Evolutionary conservation across 192 early-diverging fungal genomes (phyloP), one percentile per base, ranked within the genome.

Genomic region (Irineochytrium annulatum): DNA sequence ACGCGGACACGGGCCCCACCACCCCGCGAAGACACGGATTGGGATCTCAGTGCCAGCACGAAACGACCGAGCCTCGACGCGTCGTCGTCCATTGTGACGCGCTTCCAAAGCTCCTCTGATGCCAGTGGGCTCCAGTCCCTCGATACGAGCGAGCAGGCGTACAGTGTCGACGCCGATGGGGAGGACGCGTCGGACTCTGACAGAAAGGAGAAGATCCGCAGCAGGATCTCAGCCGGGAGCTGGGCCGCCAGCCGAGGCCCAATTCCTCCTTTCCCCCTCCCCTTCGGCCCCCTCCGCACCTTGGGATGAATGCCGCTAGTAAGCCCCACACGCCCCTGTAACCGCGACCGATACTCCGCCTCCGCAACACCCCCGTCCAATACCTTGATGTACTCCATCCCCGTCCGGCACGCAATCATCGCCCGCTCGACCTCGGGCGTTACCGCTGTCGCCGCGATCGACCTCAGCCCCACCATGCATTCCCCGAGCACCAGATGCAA

Each of bases 61-160:
- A 49, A 49, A 6, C 46, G 46, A 22, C 46, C 24, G 13, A 49
- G 24, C 6, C 46, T 14, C 11, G 46, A 24, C 6, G 46, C 46
- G 24, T 49, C 46, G 46, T 49, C 46, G 24, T 49, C 46, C 46
- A 49, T 49, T 22, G 46, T 49, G 17, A 49, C 46, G 13, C 46
- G 46, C 26, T 49, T 49, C 46, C 46, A 49, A 6, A 49, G 46
- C 46, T 49, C 46, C 17, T 14, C 26, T 5, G 46, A 49, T 8
- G 46, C 46, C 22, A 22, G 46, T 8, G 22, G 13, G 26, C 26
- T 24, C 46, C 46, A 49, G 6, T 49, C 17, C 22, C 46, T 8
- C 11, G 11, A 49, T 6, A 49, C 46, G 46, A 49, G 46, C 46
- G 46, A 49, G 24, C 46, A 49, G 46, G 46, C 22, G 24, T 49